Base-by-base conservation (phyloP, 495 filamentous ascomycete genomes). In the Cairneyella variabilis region DNA sequence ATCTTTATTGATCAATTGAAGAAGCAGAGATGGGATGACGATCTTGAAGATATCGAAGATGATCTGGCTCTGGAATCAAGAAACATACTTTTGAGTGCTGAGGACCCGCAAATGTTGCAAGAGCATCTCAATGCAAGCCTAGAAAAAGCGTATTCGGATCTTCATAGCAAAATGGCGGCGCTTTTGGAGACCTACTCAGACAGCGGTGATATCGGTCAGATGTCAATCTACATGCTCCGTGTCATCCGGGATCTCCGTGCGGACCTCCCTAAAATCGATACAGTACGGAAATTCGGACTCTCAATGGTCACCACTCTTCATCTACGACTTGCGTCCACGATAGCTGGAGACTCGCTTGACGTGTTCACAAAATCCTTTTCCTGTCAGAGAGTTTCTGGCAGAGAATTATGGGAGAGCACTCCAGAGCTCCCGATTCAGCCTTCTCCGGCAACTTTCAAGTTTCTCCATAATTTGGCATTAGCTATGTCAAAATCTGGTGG, bases 371-470 rank as follows among this genome's bases (percentile, higher is more conserved):
- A 66, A 1, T 62, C 57, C 18, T 65, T 68, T 0, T 48, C 71
- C 3, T 64, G 69, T 40, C 77, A 68, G 59, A 69, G 58, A 18
- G 69, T 76, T 8, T 62, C 59, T 0, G 75, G 83, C 16, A 70
- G 79, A 53, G 72, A 76, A 1, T 75, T 95, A 1, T 95, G 89
- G 90, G 90, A 93, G 60, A 86, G 86, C 0, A 71, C 78, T 17
- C 90, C 89, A 0, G 75, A 78, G 28, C 62, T 95, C 22, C 93
- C 93, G 0, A 72, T 83, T n/a, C 89, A 90, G 56, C 91, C 91
- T 0, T 91, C 90, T 1, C 83, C 89, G 0, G 75, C 76, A 23
- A 78, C 83, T 2, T 95, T 96, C 66, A 79, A 78, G 54, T 86
- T 92, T 48, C 64, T 97, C 37, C 79, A 83, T 25, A 77, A 75